phyloP scores from a whole-genome alignment of 257 asterid genomes.

The Cruciata laevipes region DNA sequence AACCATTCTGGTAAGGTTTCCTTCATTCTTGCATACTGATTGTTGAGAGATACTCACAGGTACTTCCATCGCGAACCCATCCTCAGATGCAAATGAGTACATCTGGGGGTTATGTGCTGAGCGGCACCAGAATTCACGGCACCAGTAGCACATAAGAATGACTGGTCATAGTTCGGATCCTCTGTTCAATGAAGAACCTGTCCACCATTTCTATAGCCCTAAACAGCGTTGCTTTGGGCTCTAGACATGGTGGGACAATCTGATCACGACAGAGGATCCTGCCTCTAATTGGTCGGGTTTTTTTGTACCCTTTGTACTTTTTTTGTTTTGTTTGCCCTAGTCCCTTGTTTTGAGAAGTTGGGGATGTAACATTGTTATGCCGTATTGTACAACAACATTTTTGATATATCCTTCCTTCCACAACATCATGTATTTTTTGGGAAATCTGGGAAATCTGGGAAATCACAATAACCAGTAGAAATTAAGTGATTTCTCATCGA shows the following conservation, averaged over 20 bases:
- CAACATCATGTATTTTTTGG: neutral
- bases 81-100: conserved; percentile 97
- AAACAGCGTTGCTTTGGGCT: too few species aligned
- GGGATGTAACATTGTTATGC: neutral
- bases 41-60: conserved; percentile 35
- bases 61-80: conserved; percentile 89
- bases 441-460: too few species aligned
- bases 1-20: too few species aligned
- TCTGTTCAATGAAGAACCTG: neutral
- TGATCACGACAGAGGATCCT: too few species aligned
- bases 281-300: too few species aligned
- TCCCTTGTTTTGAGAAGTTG: neutral
- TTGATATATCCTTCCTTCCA: neutral
- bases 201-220: neutral
- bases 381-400: neutral
- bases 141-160: neutral
- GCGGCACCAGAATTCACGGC: conserved; percentile 58
- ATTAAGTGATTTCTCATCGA: too few species aligned
- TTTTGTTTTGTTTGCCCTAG: neutral
- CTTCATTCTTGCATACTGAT: neutral
- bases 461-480: too few species aligned
- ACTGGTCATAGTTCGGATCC: neutral
- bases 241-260: too few species aligned
- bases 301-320: neutral
- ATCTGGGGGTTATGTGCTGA: conserved; percentile 71